Conservation (phyloP, 768 basidiomycete species). For the Lactarius sp. region DNA sequence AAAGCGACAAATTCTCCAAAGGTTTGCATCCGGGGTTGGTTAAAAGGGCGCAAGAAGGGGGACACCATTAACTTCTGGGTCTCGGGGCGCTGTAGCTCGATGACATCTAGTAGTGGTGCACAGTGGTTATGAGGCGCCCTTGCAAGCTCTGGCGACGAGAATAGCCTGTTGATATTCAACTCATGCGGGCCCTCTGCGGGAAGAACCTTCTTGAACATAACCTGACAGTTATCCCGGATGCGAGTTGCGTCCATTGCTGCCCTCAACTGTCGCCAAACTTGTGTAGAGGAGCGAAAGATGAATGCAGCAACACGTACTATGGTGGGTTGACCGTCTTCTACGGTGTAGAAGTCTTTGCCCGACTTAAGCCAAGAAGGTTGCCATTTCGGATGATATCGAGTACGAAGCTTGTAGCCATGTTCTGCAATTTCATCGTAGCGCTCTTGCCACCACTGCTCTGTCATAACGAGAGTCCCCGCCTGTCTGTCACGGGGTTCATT, state of each 20-base stretch:
- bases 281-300: neutral
- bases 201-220: conserved; percentile 20
- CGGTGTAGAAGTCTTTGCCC: conserved; percentile 10
- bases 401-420: conserved; percentile 15
- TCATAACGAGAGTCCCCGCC: conserved; percentile 10
- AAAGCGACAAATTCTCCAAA: conserved; percentile 36
- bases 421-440: neutral
- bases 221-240: conserved; percentile 5
- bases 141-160: conserved; percentile 23
- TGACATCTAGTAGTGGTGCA: conserved; percentile 27
- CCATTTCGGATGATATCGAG: conserved; percentile 18
- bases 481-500: neutral
- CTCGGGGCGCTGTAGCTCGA: conserved; percentile 19
- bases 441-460: conserved; percentile 18
- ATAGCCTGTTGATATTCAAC: conserved; percentile 5
- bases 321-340: conserved; percentile 16
- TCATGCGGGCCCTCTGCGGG: conserved; percentile 12
- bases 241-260: conserved; percentile 18
- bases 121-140: conserved; percentile 31
- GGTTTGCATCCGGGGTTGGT: conserved; percentile 33
- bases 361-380: conserved; percentile 13
- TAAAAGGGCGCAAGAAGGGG: conserved; percentile 31
- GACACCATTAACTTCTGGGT: conserved; percentile 32
- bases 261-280: conserved; percentile 1
- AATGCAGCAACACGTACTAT: conserved; percentile 5